Conservation (phyloP, 2,329 filamentous ascomycete species). For the Curvularia hawaiiensis region DNA sequence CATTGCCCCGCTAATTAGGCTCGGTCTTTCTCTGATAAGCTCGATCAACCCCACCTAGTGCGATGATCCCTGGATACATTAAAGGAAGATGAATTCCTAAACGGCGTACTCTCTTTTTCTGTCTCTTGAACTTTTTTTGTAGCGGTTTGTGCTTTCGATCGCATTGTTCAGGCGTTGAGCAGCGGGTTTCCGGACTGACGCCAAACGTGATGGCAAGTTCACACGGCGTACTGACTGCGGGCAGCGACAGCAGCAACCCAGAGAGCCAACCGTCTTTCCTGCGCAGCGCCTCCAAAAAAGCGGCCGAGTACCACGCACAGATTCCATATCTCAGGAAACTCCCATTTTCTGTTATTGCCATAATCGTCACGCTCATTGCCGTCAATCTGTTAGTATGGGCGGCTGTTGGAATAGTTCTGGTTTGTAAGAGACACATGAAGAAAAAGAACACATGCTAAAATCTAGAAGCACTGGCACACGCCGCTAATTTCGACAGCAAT, state of each 20-base stretch:
- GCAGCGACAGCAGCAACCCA: conserved; percentile 14
- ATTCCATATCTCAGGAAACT: conserved; percentile 62
- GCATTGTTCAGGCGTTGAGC: neutral
- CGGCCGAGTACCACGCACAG: conserved; percentile 55
- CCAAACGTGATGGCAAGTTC: conserved; percentile 18
- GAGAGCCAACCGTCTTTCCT: conserved; percentile 29
- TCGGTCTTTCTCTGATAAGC: conserved; percentile 18
- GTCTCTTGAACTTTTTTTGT: neutral
- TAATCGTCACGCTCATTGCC: conserved; percentile 59
- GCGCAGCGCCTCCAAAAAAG: conserved; percentile 39
- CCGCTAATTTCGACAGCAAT: conserved; percentile 78
- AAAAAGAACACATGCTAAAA: neutral
- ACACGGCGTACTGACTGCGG: conserved; percentile 16
- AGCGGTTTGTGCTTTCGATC: neutral
- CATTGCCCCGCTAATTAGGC: conserved; percentile 19
- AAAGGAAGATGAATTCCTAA: neutral
- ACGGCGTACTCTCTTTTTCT: neutral
- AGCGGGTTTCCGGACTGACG: neutral
- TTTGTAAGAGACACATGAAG: conserved; percentile 36
- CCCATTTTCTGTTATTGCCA: conserved; percentile 61
- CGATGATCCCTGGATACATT: conserved; percentile 19
- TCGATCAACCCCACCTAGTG: conserved; percentile 25
- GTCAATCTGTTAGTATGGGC: conserved; percentile 65
- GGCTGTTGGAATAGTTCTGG: conserved; percentile 62
- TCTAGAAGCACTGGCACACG: conserved; percentile 47